Conservation (phyloP, 176 grass and related monocot species). For the Hsuehochloa calcarea region DNA sequence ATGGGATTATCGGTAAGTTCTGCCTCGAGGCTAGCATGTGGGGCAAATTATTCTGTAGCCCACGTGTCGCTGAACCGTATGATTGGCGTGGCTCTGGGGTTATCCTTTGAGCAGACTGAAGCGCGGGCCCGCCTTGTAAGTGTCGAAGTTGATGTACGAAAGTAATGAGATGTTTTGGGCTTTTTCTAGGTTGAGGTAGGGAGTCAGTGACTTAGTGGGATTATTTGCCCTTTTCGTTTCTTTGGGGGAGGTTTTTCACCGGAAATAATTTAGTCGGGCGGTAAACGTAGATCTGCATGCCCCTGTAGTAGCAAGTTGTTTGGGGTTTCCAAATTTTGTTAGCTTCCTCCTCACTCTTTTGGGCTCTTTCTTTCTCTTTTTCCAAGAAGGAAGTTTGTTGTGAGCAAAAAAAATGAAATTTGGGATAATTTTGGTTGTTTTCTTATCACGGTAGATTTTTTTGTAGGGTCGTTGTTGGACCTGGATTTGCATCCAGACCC, state of each 20-base stretch:
- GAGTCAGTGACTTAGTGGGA: not conserved
- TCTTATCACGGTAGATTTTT: not conserved
- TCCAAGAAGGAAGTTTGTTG: not conserved
- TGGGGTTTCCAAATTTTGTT: constrained; percentile 8
- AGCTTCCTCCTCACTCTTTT: constrained; percentile 20
- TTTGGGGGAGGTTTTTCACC: not conserved
- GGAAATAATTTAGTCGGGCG: not conserved
- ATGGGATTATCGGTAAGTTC: not conserved
- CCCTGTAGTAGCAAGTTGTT: not conserved
- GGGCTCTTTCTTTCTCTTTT: not conserved
- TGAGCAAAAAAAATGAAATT: not conserved
- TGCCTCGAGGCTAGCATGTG: constrained; percentile 26
- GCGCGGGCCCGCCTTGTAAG: constrained; percentile 7
- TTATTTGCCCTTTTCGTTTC: not conserved
- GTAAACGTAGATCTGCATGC: not conserved
- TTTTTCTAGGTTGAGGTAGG: not conserved
- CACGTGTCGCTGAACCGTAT: not conserved
- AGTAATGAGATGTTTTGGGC: not conserved
- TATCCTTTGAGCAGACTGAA: not conserved
- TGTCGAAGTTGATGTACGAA: not conserved
- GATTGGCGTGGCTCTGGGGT: not conserved
- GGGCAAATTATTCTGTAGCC: not conserved
- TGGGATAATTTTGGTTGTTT: not conserved
- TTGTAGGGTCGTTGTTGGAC: too few species aligned
- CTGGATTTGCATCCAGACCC: too few species aligned